Percentiles rank a stretch among this genome's conserved stretches.
Conservation (phyloP, 2,329 filamentous ascomycete species). For the Salinomyces thailandicus region DNA sequence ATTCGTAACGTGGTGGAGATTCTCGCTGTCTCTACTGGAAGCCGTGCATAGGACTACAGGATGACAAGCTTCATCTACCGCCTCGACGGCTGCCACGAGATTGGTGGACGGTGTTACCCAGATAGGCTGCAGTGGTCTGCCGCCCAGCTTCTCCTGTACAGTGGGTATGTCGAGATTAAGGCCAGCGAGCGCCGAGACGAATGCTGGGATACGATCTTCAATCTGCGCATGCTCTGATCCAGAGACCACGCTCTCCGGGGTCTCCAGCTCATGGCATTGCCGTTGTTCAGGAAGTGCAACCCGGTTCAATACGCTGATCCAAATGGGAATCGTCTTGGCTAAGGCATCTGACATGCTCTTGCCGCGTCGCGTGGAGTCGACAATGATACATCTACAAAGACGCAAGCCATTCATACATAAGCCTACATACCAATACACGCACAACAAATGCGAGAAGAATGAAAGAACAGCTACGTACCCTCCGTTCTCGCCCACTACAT, state of each 20-base stretch:
- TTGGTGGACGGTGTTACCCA: constrained; percentile 65
- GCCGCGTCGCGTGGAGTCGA: constrained; percentile 85
- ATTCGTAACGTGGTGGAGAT: constrained; percentile 35
- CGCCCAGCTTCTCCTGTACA: constrained; percentile 45
- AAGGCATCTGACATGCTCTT: constrained; percentile 95
- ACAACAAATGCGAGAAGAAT: neutral
- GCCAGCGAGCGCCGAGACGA: constrained; percentile 42
- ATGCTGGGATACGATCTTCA: constrained; percentile 47
- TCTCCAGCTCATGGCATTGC: constrained; percentile 48
- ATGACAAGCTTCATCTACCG: constrained; percentile 44
- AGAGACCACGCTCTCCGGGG: constrained; percentile 62
- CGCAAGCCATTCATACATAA: no score
- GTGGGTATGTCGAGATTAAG: constrained; percentile 51
- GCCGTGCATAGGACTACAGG: constrained; percentile 79
- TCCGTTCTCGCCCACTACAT: constrained; percentile 53
- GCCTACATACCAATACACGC: neutral
- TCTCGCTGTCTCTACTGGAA: constrained; percentile 59
- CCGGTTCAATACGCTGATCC: constrained; percentile 79
- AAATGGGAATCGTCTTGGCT: constrained; percentile 86
- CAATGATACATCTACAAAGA: constrained; percentile 52
- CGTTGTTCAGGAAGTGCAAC: constrained; percentile 56
- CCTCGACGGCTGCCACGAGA: constrained; percentile 24
- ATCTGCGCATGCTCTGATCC: constrained; percentile 74
- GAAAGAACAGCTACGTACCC: constrained; percentile 44
- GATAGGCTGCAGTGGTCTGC: constrained; percentile 62